A percentile compares a stretch with the other conserved stretches of the same genome.
phyloP scores from a whole-genome alignment of 306 rosid genomes.

The Inga laurina region DNA sequence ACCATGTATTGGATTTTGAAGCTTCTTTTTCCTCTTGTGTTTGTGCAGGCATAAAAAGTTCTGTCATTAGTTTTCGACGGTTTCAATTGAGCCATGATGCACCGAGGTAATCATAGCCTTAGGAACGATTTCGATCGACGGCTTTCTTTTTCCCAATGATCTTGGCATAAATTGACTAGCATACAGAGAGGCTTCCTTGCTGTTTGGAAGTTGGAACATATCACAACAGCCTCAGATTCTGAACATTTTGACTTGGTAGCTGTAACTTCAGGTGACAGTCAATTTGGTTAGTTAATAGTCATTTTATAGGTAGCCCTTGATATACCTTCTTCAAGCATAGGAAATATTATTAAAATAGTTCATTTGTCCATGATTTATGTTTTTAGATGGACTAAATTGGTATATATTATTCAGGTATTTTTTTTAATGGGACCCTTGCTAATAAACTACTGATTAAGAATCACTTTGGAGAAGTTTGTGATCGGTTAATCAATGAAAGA shows the following conservation, averaged over 20 bases:
- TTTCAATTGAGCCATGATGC: conserved; percentile 1
- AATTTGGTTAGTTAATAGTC: conserved; percentile 4
- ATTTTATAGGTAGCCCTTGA: conserved; percentile 7
- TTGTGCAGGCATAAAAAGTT: conserved; percentile 22
- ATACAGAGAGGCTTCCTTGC: not conserved
- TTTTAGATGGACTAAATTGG: not conserved
- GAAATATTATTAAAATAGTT: not conserved
- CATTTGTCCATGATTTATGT: not conserved
- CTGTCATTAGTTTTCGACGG: not conserved
- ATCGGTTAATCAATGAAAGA: not conserved
- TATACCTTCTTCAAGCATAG: not conserved
- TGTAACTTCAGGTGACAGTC: conserved; percentile 19
- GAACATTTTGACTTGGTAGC: conserved; percentile 15
- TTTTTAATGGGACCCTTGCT: not conserved
- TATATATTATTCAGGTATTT: not conserved
- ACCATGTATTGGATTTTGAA: not conserved
- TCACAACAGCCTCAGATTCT: not conserved
- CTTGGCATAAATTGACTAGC: conserved; percentile 11
- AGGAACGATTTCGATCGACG: conserved; percentile 13
- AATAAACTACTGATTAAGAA: not conserved
- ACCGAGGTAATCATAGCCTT: not conserved
- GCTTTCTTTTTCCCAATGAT: conserved; percentile 1
- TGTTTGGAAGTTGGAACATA: conserved; percentile 15
- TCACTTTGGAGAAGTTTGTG: not conserved
- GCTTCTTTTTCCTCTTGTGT: conserved; percentile 4